Base-by-base conservation (phyloP, 2,329 filamentous ascomycete genomes). In the Botrytis squamosa region DNA sequence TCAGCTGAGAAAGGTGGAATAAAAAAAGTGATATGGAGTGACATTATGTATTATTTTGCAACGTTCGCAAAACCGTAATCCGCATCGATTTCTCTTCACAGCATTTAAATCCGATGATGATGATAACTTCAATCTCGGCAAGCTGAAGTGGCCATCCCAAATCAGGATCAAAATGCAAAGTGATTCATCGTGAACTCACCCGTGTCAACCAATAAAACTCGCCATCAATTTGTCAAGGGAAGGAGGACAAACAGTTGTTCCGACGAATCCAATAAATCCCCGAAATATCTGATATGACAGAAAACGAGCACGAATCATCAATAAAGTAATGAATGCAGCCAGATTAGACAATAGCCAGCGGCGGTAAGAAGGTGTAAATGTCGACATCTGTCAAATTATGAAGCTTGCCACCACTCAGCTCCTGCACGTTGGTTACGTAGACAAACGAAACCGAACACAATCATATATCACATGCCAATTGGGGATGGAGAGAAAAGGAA, bases 71-170 rank as follows among this genome's bases (percentile, higher is more conserved):
- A 55, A 67, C 29, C 46, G 36, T 62, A 57, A 55, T 18, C 49
- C 42, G 64, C 65, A 55, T 62, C 33, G 59, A 63, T 63, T 63
- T 25, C 64, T 69, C 40, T 73, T 73, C 71, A 55, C 64, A 63
- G 42, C 71, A 38, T 68, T 33, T 22, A 62, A 42, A 68, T 69
- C 71, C 18, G 29, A 60, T 52, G 33, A 33, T 33, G 33, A 33
- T 33, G 63, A 72, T 69, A 57, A 69, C 71, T 69, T 72, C 71
- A 73, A 67, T 73, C 71, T 73, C 49, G 66, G 64, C 71, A 68
- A 59, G 63, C 71, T 60, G 55, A 62, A 44, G n/a, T 38, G 42
- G 25, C 62, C 33, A 60, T 49, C 63, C 71, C 42, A 62, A 66
- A 69, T 62, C 18, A 60, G 71, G 22, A 60, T 52, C 49, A 55